These are phyloP conservation scores for Trypanosoma brucei DNA, from an alignment of 208 protist genomes.

Conservation along the genomic window DNA sequence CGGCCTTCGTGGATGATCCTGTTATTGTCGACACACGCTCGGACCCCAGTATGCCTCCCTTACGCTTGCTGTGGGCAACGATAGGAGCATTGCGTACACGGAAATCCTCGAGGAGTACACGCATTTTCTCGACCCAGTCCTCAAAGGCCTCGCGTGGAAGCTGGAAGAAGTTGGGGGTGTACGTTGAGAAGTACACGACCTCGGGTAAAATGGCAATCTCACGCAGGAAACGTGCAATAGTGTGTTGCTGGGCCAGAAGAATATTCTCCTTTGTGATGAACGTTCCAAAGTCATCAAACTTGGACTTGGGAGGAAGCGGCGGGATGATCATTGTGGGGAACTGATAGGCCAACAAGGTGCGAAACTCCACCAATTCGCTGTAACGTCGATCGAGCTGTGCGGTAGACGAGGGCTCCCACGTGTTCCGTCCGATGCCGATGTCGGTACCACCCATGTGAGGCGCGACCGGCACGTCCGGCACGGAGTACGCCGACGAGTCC, in stretches of 20 bases:
- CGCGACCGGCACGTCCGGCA: slow-evolving; percentile 40
- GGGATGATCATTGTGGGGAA: slow-evolving; percentile 74
- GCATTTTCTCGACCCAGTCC: slow-evolving; percentile 45
- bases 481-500: slow-evolving; percentile 31
- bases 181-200: slow-evolving; percentile 73
- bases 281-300: slow-evolving; percentile 60
- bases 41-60: slow-evolving; percentile 35
- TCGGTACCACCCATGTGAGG: slow-evolving; percentile 41
- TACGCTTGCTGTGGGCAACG: slow-evolving; percentile 52
- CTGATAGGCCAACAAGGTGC: slow-evolving; percentile 60
- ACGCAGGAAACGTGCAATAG: slow-evolving; percentile 65
- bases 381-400: slow-evolving; percentile 69
- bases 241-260: slow-evolving; percentile 46
- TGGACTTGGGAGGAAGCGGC: slow-evolving; percentile 71
- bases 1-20: slow-evolving; percentile 43
- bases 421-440: slow-evolving; percentile 39
- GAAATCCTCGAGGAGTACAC: slow-evolving; percentile 31
- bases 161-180: slow-evolving; percentile 69
- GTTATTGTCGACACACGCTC: slow-evolving; percentile 52
- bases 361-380: slow-evolving; percentile 73
- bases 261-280: slow-evolving; percentile 53
- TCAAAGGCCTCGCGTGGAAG: slow-evolving; percentile 71
- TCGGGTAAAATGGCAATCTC: slow-evolving; percentile 68
- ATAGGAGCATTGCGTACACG: slow-evolving; percentile 38
- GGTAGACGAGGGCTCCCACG: slow-evolving; percentile 36